Conservation (phyloP, 148 eudicot genomes). For the Limonium bicolor region DNA sequence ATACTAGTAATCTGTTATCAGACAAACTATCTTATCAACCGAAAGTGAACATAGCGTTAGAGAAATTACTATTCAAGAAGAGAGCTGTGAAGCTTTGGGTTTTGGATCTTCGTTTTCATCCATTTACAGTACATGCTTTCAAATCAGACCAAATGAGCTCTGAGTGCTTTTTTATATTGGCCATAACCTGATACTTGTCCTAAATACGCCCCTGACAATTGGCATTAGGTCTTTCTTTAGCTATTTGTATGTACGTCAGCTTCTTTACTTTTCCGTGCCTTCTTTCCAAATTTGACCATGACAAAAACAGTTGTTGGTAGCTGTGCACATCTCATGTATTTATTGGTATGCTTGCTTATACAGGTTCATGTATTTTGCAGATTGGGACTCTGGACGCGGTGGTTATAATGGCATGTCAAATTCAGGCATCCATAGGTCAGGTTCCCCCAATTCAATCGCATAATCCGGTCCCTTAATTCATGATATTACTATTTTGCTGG, state of each 20-base stretch:
- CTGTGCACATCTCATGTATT: neutral
- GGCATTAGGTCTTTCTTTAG: neutral
- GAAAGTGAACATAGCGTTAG: constrained; percentile 2
- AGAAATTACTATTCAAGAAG: neutral
- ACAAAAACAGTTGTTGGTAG: neutral
- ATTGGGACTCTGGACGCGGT: constrained; percentile 79
- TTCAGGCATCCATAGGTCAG: constrained; percentile 53
- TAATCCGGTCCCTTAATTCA: neutral
- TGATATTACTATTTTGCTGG: neutral
- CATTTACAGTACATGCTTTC: constrained; percentile 1
- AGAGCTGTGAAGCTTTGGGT: constrained; percentile 1
- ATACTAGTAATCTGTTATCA: too few relatives aligned
- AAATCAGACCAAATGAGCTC: constrained; percentile 2
- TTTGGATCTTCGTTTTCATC: constrained; percentile 2
- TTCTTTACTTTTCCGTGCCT: neutral
- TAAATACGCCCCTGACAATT: neutral
- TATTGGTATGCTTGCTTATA: neutral
- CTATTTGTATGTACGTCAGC: neutral
- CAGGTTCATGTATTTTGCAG: constrained; percentile 16
- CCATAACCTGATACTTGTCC: neutral
- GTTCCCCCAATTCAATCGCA: constrained; percentile 1
- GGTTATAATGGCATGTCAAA: constrained; percentile 41
- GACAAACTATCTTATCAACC: too few relatives aligned
- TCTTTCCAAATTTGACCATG: neutral
- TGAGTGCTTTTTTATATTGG: neutral